Evolutionary conservation across 78 protist species (phyloP).

Genomic region (Goniomonas avonlea): DNA sequence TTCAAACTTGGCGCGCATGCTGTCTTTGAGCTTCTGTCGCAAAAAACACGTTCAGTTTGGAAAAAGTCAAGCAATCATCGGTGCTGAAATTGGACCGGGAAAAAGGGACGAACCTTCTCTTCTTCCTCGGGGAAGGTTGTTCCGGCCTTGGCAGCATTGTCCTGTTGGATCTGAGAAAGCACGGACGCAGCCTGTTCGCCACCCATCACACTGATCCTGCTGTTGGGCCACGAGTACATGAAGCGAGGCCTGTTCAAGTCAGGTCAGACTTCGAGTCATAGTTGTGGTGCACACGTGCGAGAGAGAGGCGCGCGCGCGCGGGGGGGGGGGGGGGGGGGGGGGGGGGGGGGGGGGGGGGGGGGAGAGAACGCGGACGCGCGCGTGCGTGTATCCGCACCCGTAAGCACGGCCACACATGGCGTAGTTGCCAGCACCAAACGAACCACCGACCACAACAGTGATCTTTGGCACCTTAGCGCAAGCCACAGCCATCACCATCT

Average conservation of each 20-base stretch:
- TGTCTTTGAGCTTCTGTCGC: too few relatives aligned
- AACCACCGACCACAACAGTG: slow-evolving; percentile 89
- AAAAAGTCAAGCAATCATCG: too few relatives aligned
- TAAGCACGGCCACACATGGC: slow-evolving; percentile 94
- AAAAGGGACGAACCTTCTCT: too few relatives aligned
- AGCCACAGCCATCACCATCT: slow-evolving; percentile 92
- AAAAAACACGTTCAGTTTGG: too few relatives aligned
- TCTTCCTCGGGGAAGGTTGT: neutral
- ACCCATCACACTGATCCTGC: slow-evolving; percentile 92
- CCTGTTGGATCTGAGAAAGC: slow-evolving; percentile 40
- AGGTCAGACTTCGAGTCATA: too few relatives aligned
- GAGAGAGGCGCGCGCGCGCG: too few relatives aligned
- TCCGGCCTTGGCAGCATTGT: slow-evolving; percentile 44
- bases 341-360: too few relatives aligned
- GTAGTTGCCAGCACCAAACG: slow-evolving; percentile 95
- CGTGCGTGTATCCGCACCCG: too few relatives aligned
- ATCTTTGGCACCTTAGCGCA: slow-evolving; percentile 90
- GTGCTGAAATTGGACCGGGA: too few relatives aligned
- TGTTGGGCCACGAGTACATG: slow-evolving; percentile 94
- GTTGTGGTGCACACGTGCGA: too few relatives aligned
- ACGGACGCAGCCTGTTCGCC: slow-evolving; percentile 90
- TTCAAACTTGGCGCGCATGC: slow-evolving; percentile 67
- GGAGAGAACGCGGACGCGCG: too few relatives aligned
- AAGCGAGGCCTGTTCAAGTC: slow-evolving; percentile 84
- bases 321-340: too few relatives aligned